A percentile compares a stretch with the other conserved stretches of the same genome.
Conservation (phyloP, 352 stramenopile genomes). For the Thalassiosira mediterranea region DNA sequence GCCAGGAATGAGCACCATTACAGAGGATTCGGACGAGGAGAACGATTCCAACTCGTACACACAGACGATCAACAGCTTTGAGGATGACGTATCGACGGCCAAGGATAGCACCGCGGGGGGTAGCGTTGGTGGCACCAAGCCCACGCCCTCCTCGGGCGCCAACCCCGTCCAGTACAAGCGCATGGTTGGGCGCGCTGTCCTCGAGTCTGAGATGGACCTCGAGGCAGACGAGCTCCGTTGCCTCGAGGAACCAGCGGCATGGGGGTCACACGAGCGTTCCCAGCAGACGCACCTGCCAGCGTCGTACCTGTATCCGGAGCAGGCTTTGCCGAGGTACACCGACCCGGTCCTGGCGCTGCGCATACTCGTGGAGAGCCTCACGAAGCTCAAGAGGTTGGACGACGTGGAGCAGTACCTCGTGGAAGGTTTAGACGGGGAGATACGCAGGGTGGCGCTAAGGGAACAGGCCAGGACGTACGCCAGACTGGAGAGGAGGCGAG, state of each 20-base stretch:
- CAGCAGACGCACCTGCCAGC: conserved; percentile 31
- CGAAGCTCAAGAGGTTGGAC: conserved; percentile 69
- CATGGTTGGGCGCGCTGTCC: conserved; percentile 53
- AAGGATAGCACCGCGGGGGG: conserved; percentile 26
- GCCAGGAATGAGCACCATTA: conserved; percentile 31
- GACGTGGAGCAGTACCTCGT: conserved; percentile 76
- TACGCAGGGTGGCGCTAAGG: conserved; percentile 59
- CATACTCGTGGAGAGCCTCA: conserved; percentile 77
- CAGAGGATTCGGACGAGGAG: conserved; percentile 44
- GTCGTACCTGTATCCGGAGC: conserved; percentile 42
- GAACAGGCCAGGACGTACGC: conserved; percentile 77
- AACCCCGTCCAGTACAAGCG: conserved; percentile 29
- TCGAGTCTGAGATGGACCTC: conserved; percentile 80
- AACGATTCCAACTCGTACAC: conserved; percentile 48
- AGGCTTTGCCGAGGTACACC: conserved; percentile 57
- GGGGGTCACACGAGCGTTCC: conserved; percentile 19
- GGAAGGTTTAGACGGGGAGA: conserved; percentile 63
- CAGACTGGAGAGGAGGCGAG: conserved; percentile 56
- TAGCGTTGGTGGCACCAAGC: conserved; percentile 11
- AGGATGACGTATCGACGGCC: conserved; percentile 44
- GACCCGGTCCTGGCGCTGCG: conserved; percentile 71
- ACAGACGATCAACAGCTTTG: conserved; percentile 40
- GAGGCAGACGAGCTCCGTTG: conserved; percentile 75
- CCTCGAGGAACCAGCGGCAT: conserved; percentile 58
- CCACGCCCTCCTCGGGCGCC: conserved; percentile 16